Evolutionary conservation across 495 filamentous ascomycete genomes (phyloP), one percentile per base, ranked within the genome.

Genomic region (Chaetomidium leptoderma): DNA sequence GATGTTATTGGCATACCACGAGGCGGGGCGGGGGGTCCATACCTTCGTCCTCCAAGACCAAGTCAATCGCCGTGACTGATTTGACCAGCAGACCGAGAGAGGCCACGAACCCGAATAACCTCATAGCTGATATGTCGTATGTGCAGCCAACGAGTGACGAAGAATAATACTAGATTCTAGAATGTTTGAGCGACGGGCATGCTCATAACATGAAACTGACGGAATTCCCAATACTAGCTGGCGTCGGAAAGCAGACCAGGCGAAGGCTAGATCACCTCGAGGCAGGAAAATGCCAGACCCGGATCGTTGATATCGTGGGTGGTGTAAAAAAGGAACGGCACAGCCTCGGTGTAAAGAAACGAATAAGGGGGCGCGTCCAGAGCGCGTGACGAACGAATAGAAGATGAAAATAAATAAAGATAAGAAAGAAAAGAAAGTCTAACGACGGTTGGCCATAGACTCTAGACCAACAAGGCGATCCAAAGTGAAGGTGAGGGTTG

Each of bases 41-140:
- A 73, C 70, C 65, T 52, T 65, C 63, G 40, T 71, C 53, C 2
- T 48, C 57, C 2, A 72, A 8, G 2, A 55, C 57, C 48, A 74
- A 30, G 17, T 67, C 55, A 39, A 74, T 63, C 17, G 71, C 70
- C 8, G 37, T 49, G 6, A 39, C 62, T 6, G 60, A 59, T 19
- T 60, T 60, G 5, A 57, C 62, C 53, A 72, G 35, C 33, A 72
- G 37, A 50, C 62, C 55, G 2, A 60, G 51, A 11, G 53, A 56
- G 19, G 61, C 65, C 17, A 42, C 29, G 11, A 48, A 44, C 32
- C 53, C 27, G 27, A 64, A 27, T 39, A 62, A 55, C 59, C 58
- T 69, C 69, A 72, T 73, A 19, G 2, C 66, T 27, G 55, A 47
- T 37, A 40, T 56, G 51, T 29, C 27, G 26, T 43, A 10, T 14